Evolutionary conservation across 106 monocot species (phyloP), one percentile per base, ranked within the genome.

Genomic region (Vanilla planifolia): DNA sequence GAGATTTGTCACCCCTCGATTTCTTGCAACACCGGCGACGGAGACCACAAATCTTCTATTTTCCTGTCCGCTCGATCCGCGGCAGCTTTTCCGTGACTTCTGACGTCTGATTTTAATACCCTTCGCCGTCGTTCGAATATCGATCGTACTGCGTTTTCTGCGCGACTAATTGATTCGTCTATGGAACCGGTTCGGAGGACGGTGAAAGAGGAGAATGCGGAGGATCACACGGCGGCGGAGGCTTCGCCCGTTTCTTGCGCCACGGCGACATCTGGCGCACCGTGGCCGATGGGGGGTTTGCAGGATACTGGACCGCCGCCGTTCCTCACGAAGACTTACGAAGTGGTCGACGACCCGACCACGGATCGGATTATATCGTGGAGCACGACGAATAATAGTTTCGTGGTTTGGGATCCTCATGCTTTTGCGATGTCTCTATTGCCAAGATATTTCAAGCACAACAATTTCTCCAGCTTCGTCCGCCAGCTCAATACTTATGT

Each of bases 401-500:
- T 82, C 67, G 43, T 73, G 24, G 77, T 82, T 10, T 77, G 77
- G 77, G 65, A 82, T 57, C 52, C 77, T 13, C 64, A 70, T 30
- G 43, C 43, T 21, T 76, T 85, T 46, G 75, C 72, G 1, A 64
- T 61, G 21, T 48, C 28, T 4, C 29, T 77, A 42, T 57, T 80
- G 5, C 80, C 85, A 16, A 68, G 50, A 29, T 66, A 70, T 61
- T 85, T 85, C 80, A 80, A 80, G 80, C 85, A 80, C 58, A 74
- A 64, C 51, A 77, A 80, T 40, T 80, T 85, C 71, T 77, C 80
- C 61, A 77, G 80, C 80, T 85, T 85, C 51, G 77, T 80, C 51
- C 59, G 75, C 63, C 85, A 85, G 73, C 77, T 85, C 24, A 85
- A 85, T 27, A 77, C 85, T 35, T 85, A 85, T 71, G 85, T 80